These are phyloP conservation scores for Ceratocystis cacaofunesta DNA, from an alignment of 2,329 filamentous ascomycete genomes.

Conservation along the genomic window DNA sequence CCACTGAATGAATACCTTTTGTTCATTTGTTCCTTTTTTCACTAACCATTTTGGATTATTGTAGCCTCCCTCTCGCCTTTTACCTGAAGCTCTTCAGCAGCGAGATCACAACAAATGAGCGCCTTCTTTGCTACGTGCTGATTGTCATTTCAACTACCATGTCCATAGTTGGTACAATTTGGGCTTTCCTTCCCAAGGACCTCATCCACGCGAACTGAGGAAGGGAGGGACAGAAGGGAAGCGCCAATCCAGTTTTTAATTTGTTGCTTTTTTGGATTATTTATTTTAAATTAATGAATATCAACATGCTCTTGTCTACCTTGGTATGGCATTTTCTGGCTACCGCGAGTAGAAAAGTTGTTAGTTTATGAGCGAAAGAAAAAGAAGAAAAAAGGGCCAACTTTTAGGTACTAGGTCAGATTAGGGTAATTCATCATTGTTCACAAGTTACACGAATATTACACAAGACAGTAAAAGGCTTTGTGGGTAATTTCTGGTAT, in stretches of 20 bases:
- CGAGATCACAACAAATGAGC: conserved; percentile 51
- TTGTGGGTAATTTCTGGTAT: conserved; percentile 57
- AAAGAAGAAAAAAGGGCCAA: not conserved
- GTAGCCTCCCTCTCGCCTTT: conserved; percentile 61
- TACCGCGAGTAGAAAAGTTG: not conserved
- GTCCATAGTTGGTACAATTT: conserved; percentile 65
- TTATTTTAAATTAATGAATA: too few species aligned
- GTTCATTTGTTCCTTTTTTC: not conserved
- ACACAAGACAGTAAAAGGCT: conserved; percentile 20
- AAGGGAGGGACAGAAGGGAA: not conserved
- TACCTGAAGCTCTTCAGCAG: conserved; percentile 77
- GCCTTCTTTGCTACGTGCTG: conserved; percentile 49
- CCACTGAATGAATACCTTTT: not conserved
- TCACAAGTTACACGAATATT: not conserved
- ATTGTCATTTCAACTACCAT: conserved; percentile 55
- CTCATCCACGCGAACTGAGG: conserved; percentile 42
- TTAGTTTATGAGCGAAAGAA: not conserved
- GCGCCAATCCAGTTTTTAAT: not conserved
- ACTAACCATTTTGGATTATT: not conserved
- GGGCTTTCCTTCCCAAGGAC: conserved; percentile 73
- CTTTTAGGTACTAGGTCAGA: too few species aligned
- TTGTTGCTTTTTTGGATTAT: not conserved
- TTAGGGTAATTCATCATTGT: not conserved
- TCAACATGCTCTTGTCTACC: too few species aligned
- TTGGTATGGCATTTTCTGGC: too few species aligned